Evolutionary conservation across 1,284 basidiomycete species (phyloP).

Genomic region (Fistulina hepatica): DNA sequence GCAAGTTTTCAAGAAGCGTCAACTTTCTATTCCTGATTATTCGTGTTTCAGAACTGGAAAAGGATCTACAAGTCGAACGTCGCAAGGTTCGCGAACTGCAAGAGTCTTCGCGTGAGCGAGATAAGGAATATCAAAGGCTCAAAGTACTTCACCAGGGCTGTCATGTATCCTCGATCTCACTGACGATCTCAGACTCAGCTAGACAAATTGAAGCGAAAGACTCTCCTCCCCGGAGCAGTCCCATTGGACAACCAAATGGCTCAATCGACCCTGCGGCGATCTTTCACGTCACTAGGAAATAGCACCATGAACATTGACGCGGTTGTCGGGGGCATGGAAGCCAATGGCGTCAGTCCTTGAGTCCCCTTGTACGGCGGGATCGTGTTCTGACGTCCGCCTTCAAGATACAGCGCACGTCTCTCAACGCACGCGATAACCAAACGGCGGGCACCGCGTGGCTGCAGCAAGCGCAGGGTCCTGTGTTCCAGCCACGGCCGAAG

Average conservation of each 20-base stretch:
- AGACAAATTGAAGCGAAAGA: constrained; percentile 70
- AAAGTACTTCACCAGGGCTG: constrained; percentile 36
- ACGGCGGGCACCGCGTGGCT: constrained; percentile 10
- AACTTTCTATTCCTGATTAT: neutral
- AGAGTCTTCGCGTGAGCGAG: constrained; percentile 61
- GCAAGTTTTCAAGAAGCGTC: constrained; percentile 24
- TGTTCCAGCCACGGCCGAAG: constrained; percentile 25
- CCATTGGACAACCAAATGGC: constrained; percentile 17
- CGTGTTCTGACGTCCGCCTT: neutral
- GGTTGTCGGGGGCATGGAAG: constrained; percentile 61
- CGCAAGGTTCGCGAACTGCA: constrained; percentile 62
- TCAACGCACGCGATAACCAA: constrained; percentile 38
- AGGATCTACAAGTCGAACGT: constrained; percentile 68
- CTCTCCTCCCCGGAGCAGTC: constrained; percentile 40
- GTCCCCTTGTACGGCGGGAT: neutral
- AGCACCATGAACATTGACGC: constrained; percentile 37
- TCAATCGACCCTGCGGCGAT: constrained; percentile 9
- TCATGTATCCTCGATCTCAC: constrained; percentile 1
- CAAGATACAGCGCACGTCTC: constrained; percentile 65
- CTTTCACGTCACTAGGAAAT: constrained; percentile 9
- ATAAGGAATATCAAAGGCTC: constrained; percentile 79
- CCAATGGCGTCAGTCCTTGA: constrained; percentile 39
- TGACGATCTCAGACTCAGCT: constrained; percentile 40
- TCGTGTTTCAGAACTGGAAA: constrained; percentile 47
- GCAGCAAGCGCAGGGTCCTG: constrained; percentile 16